A percentile compares a stretch with the other conserved stretches of the same genome.
These are phyloP conservation scores for Galeopsis tetrahit DNA, from an alignment of 257 asterid species.

Conservation along the genomic window DNA sequence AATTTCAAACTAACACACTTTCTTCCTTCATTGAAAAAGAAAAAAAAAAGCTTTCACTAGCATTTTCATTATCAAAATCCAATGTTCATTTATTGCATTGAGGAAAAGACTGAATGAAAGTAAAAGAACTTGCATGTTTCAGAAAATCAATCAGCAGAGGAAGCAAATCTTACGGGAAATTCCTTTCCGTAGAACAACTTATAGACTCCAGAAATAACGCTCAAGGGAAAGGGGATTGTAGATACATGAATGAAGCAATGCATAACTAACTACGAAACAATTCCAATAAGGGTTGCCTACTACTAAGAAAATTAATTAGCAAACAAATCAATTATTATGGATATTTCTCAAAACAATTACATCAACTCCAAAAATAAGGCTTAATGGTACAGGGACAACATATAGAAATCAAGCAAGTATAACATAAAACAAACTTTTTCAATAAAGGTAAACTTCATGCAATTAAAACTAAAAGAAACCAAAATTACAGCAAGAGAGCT, in stretches of 20 bases:
- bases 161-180: neutral
- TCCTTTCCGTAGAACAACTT: neutral
- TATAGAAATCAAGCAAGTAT: neutral
- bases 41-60: no score
- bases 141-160: constrained; percentile 1
- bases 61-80: neutral
- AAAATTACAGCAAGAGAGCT: constrained; percentile 13
- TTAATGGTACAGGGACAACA: neutral
- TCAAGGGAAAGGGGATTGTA: neutral
- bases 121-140: constrained; percentile 18
- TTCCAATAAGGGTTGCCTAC: no score
- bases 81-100: neutral
- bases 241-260: no score
- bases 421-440: constrained; percentile 6
- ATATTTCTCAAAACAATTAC: neutral
- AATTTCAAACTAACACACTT: no score
- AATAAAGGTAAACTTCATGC: neutral
- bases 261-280: no score
- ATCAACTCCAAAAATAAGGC: neutral
- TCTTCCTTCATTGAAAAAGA: no score
- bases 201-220: constrained; percentile 5
- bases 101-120: neutral
- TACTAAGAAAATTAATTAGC: no score
- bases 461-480: constrained; percentile 27
- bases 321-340: no score